phyloP scores from a whole-genome alignment of 345 rosid genomes.

The Bruguiera gymnorhiza region DNA sequence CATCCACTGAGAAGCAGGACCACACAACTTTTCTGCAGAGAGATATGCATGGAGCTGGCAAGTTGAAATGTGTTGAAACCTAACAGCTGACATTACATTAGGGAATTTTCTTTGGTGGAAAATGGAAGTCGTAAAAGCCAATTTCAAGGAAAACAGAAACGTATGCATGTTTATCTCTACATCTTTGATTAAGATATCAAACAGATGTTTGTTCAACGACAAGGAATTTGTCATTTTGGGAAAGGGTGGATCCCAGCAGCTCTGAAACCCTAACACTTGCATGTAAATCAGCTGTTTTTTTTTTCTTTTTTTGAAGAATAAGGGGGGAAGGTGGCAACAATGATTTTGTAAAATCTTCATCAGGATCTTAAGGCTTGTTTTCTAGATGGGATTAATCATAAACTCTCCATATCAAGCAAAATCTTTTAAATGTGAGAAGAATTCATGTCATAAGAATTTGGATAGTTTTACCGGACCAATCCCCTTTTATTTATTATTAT shows the following conservation, averaged over 20 bases:
- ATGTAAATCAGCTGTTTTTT: too few species aligned
- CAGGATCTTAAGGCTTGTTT: not conserved
- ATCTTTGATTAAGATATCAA: constrained; percentile 6
- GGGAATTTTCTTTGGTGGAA: not conserved
- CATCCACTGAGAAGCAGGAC: constrained; percentile 37
- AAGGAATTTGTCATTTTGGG: not conserved
- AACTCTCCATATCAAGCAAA: not conserved
- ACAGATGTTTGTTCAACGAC: constrained; percentile 12
- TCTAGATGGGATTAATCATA: not conserved
- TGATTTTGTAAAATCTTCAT: not conserved
- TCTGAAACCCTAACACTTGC: constrained; percentile 6
- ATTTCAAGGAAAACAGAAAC: constrained; percentile 4
- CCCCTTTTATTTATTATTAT: too few species aligned
- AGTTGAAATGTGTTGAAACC: constrained; percentile 19
- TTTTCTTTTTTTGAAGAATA: not conserved
- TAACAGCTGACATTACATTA: constrained; percentile 7
- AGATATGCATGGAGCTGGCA: constrained; percentile 28
- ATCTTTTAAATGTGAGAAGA: too few species aligned
- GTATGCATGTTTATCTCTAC: constrained; percentile 26
- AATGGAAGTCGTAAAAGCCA: not conserved
- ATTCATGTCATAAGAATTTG: too few species aligned
- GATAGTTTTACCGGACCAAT: too few species aligned
- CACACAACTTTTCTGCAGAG: constrained; percentile 34
- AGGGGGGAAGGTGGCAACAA: not conserved
- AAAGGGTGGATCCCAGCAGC: constrained; percentile 12